Evolutionary conservation across 1,284 basidiomycete species (phyloP), one percentile per base, ranked within the genome.

Genomic region (Fomes fomentarius): DNA sequence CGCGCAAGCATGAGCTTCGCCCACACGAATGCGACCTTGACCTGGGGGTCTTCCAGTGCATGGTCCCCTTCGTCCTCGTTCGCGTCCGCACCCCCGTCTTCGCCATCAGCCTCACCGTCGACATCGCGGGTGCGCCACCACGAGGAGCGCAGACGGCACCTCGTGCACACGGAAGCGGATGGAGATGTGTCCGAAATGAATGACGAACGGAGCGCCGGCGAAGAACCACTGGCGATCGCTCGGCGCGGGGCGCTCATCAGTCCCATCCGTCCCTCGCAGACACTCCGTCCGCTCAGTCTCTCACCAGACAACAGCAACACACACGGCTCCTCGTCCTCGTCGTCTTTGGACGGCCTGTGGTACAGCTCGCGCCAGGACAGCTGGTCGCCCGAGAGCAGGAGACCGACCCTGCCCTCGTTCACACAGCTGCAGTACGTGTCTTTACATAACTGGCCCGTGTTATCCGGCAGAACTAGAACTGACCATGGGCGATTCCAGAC

Each of bases 1-100:
- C 41, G 46, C 19, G 49, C 49, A n/a, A 52, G 56, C 47, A 57
- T 55, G 49, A 54, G 44, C 41, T 54, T 54, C 48, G 24, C 19
- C n/a, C 50, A 40, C 53, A 24, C 35, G 14, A 51, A 35, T 46
- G 35, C 52, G 30, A 54, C 56, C 26, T 50, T 47, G 26, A 45
- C 53, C 12, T 50, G 53, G 48, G 56, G 53, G 21, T 44, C 46
- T 14, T 46, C 56, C 11, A 24, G 25, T 39, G 44, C 56, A 3
- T 49, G 52, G 9, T 37, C 55, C 2, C 45, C 53, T 41, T 34
- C 50, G 11, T 42, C 50, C 48, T n/a, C n/a, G n/a, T n/a, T n/a
- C n/a, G n/a, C n/a, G n/a, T n/a, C n/a, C n/a, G n/a, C n/a, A n/a
- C n/a, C n/a, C n/a, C n/a, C n/a, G n/a, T n/a, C n/a, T n/a, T n/a